These are phyloP conservation scores for Leccinellum rugosiceps DNA, from an alignment of 768 basidiomycete genomes.

Conservation along the genomic window DNA sequence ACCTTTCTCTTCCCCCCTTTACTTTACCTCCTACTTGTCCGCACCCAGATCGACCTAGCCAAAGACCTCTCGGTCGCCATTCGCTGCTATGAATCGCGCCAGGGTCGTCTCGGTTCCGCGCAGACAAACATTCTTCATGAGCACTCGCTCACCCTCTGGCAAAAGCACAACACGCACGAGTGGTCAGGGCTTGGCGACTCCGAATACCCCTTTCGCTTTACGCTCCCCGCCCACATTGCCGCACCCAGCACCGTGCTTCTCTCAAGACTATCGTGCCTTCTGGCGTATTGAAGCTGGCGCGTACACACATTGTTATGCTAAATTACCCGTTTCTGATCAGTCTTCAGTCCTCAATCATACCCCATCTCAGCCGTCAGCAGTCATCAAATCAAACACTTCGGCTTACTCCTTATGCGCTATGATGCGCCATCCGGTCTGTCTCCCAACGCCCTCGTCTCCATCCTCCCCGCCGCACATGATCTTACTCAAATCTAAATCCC, in stretches of 20 bases:
- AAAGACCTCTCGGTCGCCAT: constrained; percentile 70
- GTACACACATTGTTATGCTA: constrained; percentile 32
- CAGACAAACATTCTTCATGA: constrained; percentile 70
- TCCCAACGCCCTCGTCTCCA: constrained; percentile 33
- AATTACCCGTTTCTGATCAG: constrained; percentile 15
- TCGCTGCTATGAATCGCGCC: constrained; percentile 78
- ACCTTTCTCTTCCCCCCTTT: background rate
- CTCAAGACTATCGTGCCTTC: constrained; percentile 73
- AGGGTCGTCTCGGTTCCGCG: constrained; percentile 53
- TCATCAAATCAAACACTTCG: constrained; percentile 66
- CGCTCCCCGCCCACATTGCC: constrained; percentile 55
- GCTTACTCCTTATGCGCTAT: constrained; percentile 69
- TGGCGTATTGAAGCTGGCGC: constrained; percentile 83
- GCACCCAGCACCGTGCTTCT: constrained; percentile 69
- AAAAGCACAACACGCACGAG: constrained; percentile 53
- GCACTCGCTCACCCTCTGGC: constrained; percentile 64
- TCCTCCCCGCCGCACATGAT: constrained; percentile 37
- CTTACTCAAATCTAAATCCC: constrained; percentile 49
- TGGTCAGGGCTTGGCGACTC: constrained; percentile 60
- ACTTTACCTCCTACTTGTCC: constrained; percentile 47
- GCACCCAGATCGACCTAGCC: constrained; percentile 65
- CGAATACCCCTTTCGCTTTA: constrained; percentile 70
- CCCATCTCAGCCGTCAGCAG: constrained; percentile 61
- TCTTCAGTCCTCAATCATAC: constrained; percentile 62
- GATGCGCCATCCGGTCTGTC: constrained; percentile 49